Conservation (phyloP, 768 basidiomycete genomes). For the Tremella yokohamensis region DNA sequence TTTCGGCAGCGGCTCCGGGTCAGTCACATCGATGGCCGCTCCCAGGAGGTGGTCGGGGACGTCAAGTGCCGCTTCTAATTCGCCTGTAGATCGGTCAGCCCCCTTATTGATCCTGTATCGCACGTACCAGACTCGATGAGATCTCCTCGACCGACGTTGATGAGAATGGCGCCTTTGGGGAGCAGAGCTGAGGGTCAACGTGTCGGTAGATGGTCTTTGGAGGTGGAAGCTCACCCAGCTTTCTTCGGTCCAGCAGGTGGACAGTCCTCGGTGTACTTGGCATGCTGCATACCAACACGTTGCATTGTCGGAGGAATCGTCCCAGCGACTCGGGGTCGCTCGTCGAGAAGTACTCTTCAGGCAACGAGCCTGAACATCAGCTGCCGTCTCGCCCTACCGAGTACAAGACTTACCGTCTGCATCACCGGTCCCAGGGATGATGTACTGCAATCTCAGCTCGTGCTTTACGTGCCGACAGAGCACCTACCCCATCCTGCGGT, state of each 20-base stretch:
- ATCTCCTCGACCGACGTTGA: slow-evolving; percentile 51
- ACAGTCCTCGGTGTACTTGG: slow-evolving; percentile 41
- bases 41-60: slow-evolving; percentile 31
- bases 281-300: slow-evolving; percentile 44
- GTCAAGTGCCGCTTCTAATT: slow-evolving; percentile 16
- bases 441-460: slow-evolving; percentile 28
- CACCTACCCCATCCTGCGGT: slow-evolving; percentile 41
- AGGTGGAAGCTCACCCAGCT: slow-evolving; percentile 31
- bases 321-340: slow-evolving; percentile 29
- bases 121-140: slow-evolving; percentile 46
- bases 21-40: slow-evolving; percentile 50
- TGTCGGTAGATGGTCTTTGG: too few species aligned
- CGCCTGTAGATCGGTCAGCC: too few species aligned
- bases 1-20: slow-evolving; percentile 51
- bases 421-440: slow-evolving; percentile 49
- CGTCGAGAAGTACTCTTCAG: slow-evolving; percentile 40
- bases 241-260: slow-evolving; percentile 33
- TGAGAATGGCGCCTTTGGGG: slow-evolving; percentile 44
- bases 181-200: slow-evolving; percentile 19
- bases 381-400: not conserved
- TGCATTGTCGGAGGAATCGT: slow-evolving; percentile 35
- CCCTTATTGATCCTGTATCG: too few species aligned
- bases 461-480: not conserved
- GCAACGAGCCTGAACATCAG: slow-evolving; percentile 33
- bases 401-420: slow-evolving; percentile 28